A percentile compares a stretch with the other conserved stretches of the same genome.
phyloP scores from a whole-genome alignment of 768 basidiomycete species.

The Auricularia heimuer region DNA sequence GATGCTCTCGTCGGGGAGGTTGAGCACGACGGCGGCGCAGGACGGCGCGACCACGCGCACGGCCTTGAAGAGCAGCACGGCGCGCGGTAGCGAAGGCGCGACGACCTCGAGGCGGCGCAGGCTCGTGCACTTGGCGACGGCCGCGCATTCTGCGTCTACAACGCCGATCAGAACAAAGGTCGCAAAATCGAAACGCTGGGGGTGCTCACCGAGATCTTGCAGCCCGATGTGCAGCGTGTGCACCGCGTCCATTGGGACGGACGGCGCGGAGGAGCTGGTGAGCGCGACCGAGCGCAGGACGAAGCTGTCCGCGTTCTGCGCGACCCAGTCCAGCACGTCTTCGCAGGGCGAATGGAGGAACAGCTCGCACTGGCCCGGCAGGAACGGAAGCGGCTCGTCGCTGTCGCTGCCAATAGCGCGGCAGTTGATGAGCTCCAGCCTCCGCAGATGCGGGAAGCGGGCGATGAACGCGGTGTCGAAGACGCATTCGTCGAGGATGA shows the following conservation, averaged over 20 bases:
- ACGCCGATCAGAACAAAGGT: neutral
- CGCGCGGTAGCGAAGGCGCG: neutral
- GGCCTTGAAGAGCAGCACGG: neutral
- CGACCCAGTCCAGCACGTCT: neutral
- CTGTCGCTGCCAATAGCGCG: neutral
- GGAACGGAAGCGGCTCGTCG: neutral
- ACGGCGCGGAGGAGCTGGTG: neutral
- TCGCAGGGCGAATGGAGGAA: neutral
- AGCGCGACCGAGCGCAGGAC: neutral
- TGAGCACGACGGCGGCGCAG: neutral
- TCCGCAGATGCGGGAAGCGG: neutral
- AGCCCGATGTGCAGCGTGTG: neutral
- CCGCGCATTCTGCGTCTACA: neutral
- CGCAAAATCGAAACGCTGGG: neutral
- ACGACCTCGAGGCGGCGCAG: neutral
- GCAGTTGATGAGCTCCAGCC: neutral
- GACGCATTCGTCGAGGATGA: neutral
- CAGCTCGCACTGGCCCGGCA: neutral
- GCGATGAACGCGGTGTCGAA: neutral
- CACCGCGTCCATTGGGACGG: neutral
- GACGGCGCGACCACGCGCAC: neutral
- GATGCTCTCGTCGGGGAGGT: neutral
- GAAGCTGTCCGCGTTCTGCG: neutral
- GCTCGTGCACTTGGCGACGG: neutral
- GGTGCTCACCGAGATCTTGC: neutral